Evolutionary conservation across 345 rosid species (phyloP).

Genomic region (Pistacia integerrima): DNA sequence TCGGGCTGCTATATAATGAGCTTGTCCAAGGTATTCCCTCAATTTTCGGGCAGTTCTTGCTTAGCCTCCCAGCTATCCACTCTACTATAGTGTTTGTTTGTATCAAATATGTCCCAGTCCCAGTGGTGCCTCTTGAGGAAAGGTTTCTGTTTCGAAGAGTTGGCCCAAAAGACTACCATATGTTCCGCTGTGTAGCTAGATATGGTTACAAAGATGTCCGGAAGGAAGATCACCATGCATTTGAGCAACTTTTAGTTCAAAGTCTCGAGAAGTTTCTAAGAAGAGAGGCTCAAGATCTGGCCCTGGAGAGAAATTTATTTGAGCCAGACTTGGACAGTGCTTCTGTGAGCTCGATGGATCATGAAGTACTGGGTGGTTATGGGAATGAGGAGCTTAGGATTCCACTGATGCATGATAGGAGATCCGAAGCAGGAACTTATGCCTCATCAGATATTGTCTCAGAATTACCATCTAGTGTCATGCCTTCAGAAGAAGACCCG

Average conservation of each 20-base stretch:
- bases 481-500: slow-evolving; percentile 67
- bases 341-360: slow-evolving; percentile 38
- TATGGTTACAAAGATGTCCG: slow-evolving; percentile 91
- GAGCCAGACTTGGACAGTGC: slow-evolving; percentile 48
- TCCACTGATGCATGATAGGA: slow-evolving; percentile 62
- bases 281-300: slow-evolving; percentile 76
- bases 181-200: slow-evolving; percentile 85
- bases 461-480: slow-evolving; percentile 50
- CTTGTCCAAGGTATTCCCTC: slow-evolving; percentile 94
- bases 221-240: slow-evolving; percentile 79
- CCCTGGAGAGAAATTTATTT: slow-evolving; percentile 57
- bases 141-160: slow-evolving; percentile 86
- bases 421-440: slow-evolving; percentile 33
- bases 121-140: slow-evolving; percentile 88
- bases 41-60: slow-evolving; percentile 80
- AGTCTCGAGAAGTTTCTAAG: slow-evolving; percentile 84
- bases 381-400: slow-evolving; percentile 53
- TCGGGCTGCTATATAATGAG: slow-evolving; percentile 84
- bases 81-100: slow-evolving; percentile 86
- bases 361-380: slow-evolving; percentile 11
- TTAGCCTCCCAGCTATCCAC: slow-evolving; percentile 88
- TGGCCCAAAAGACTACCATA: slow-evolving; percentile 92
- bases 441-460: slow-evolving; percentile 31
- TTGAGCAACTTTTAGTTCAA: slow-evolving; percentile 80
- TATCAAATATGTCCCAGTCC: slow-evolving; percentile 93